Conservation (phyloP, 768 basidiomycete species). For the Leccinum imitatum region DNA sequence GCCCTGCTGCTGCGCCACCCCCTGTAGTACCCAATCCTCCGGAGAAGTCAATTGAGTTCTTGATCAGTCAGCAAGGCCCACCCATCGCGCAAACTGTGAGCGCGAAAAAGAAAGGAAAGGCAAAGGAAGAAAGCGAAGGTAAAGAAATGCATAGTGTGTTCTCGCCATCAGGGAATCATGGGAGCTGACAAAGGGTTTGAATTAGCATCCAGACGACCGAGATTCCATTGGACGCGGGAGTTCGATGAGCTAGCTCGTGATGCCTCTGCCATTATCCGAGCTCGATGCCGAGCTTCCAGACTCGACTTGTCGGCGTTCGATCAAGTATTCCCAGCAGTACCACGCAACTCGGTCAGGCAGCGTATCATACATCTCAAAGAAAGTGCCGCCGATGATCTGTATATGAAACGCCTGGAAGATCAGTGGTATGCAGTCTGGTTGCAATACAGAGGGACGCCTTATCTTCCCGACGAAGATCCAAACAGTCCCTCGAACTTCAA, state of each 20-base stretch:
- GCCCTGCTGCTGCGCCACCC: constrained; percentile 29
- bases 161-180: not conserved
- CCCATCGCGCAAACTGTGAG: constrained; percentile 34
- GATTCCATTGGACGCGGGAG: constrained; percentile 83
- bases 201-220: constrained; percentile 47
- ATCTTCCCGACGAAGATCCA: constrained; percentile 71
- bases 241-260: constrained; percentile 90
- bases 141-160: not conserved
- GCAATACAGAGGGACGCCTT: constrained; percentile 61
- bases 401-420: constrained; percentile 76
- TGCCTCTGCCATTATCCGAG: constrained; percentile 76
- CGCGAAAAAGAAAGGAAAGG: constrained; percentile 36
- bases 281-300: constrained; percentile 65
- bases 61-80: constrained; percentile 55
- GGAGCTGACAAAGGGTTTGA: constrained; percentile 5
- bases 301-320: constrained; percentile 73
- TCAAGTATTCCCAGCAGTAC: constrained; percentile 79
- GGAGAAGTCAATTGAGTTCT: constrained; percentile 49
- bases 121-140: constrained; percentile 33
- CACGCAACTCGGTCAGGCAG: constrained; percentile 68
- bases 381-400: constrained; percentile 65
- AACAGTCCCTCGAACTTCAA: constrained; percentile 72
- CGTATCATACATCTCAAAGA: constrained; percentile 62
- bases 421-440: constrained; percentile 80
- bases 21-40: constrained; percentile 43